phyloP scores from a whole-genome alignment of 2,329 filamentous ascomycete genomes.

The Trichophaea hybrida region DNA sequence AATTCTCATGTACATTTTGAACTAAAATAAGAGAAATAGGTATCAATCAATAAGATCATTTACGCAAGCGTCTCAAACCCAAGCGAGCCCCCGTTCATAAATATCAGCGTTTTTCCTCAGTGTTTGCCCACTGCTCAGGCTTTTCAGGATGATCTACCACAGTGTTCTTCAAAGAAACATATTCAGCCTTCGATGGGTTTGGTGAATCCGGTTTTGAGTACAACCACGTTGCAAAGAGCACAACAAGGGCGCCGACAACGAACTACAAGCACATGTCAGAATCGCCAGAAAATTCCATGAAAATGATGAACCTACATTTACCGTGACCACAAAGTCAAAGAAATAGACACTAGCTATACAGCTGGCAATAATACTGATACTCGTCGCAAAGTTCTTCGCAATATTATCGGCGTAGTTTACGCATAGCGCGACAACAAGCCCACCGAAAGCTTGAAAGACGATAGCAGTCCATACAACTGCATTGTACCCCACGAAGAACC shows the following conservation, averaged over 20 bases:
- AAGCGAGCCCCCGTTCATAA: too few species aligned
- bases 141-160: not conserved
- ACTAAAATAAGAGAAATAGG: too few species aligned
- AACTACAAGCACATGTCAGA: constrained; percentile 43
- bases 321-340: constrained; percentile 63
- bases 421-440: constrained; percentile 67
- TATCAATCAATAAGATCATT: too few species aligned
- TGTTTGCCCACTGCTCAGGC: not conserved
- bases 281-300: not conserved
- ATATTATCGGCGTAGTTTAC: constrained; percentile 80
- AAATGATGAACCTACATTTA: constrained; percentile 44
- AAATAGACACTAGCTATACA: constrained; percentile 73
- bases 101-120: not conserved
- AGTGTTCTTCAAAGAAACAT: not conserved
- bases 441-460: constrained; percentile 65
- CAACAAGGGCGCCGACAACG: constrained; percentile 60
- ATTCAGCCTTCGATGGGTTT: constrained; percentile 28
- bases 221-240: constrained; percentile 69
- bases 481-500: constrained; percentile 93
- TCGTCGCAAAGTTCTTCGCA: constrained; percentile 84
- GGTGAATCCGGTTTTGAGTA: constrained; percentile 57
- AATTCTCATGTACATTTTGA: too few species aligned
- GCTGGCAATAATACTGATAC: constrained; percentile 78
- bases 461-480: constrained; percentile 80
- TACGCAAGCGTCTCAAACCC: too few species aligned